These are phyloP conservation scores for Microcyclosporella mali DNA, from an alignment of 2,329 filamentous ascomycete genomes.

Conservation along the genomic window DNA sequence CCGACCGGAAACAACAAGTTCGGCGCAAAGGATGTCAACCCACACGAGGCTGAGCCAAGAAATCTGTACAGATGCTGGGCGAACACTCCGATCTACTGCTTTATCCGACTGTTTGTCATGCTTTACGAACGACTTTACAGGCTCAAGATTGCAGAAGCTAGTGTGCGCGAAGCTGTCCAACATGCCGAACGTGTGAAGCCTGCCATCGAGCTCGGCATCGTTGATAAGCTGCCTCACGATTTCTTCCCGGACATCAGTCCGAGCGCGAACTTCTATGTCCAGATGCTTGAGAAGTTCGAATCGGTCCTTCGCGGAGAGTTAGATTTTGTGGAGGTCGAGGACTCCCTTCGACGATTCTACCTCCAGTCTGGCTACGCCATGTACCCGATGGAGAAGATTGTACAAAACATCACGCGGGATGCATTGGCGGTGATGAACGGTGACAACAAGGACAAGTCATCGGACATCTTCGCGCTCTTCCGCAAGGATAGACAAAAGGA, in stretches of 20 bases:
- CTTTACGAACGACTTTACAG: constrained; percentile 77
- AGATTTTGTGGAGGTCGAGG: constrained; percentile 78
- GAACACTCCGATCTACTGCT: constrained; percentile 87
- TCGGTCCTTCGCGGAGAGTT: constrained; percentile 77
- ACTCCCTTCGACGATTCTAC: constrained; percentile 86
- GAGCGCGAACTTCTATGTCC: constrained; percentile 72
- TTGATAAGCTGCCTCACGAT: constrained; percentile 66
- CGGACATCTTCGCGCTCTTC: constrained; percentile 83
- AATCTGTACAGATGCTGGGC: constrained; percentile 83
- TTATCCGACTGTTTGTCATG: constrained; percentile 89
- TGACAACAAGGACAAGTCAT: constrained; percentile 88
- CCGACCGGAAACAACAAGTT: constrained; percentile 51
- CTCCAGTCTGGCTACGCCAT: constrained; percentile 85
- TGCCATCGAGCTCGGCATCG: constrained; percentile 74
- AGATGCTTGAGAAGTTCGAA: constrained; percentile 78
- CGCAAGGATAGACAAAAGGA: constrained; percentile 73
- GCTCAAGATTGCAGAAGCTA: constrained; percentile 71
- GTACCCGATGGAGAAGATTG: constrained; percentile 85
- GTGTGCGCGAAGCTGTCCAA: constrained; percentile 66
- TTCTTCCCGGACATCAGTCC: constrained; percentile 65
- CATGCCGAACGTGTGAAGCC: constrained; percentile 71
- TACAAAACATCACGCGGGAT: constrained; percentile 73
- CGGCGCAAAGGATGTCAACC: constrained; percentile 59
- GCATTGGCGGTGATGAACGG: constrained; percentile 76
- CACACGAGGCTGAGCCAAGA: constrained; percentile 74